Conservation (phyloP, 192 early-diverging fungal genomes). For the Coemansia pectinata region DNA sequence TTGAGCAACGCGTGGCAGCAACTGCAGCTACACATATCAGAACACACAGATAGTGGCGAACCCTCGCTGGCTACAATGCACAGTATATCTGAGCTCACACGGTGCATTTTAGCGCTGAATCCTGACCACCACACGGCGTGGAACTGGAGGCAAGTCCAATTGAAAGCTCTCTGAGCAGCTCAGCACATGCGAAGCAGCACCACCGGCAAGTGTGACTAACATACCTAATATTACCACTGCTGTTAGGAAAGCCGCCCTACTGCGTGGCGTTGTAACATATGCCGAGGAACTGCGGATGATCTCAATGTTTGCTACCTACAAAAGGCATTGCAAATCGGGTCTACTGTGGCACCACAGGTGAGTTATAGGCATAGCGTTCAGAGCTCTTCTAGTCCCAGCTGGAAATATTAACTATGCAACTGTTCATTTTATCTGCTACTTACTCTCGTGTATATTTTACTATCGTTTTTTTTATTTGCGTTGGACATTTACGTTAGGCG, state of each 20-base stretch:
- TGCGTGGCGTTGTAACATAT: background rate
- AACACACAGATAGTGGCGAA: background rate
- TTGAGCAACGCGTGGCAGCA: slow-evolving; percentile 17
- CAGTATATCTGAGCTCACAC: slow-evolving; percentile 19
- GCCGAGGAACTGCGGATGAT: slow-evolving; percentile 20
- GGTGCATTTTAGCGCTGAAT: slow-evolving; percentile 39
- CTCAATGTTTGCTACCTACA: slow-evolving; percentile 29
- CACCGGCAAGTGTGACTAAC: background rate
- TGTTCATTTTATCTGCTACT: background rate
- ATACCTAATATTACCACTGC: background rate
- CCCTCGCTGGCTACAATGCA: background rate
- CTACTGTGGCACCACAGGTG: slow-evolving; percentile 50
- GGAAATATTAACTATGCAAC: background rate
- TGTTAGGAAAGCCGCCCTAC: background rate
- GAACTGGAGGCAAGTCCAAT: slow-evolving; percentile 39
- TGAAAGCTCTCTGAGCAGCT: background rate
- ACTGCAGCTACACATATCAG: background rate
- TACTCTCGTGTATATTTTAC: background rate
- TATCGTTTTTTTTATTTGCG: background rate
- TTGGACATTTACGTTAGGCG: slow-evolving; percentile 13
- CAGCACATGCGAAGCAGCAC: background rate
- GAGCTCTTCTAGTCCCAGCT: background rate
- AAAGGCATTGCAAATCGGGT: slow-evolving; percentile 36
- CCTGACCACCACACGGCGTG: slow-evolving; percentile 46
- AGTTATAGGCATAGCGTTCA: background rate